These are phyloP conservation scores for Helotiales sp. DNA, from an alignment of 2,329 filamentous ascomycete species.

Conservation along the genomic window DNA sequence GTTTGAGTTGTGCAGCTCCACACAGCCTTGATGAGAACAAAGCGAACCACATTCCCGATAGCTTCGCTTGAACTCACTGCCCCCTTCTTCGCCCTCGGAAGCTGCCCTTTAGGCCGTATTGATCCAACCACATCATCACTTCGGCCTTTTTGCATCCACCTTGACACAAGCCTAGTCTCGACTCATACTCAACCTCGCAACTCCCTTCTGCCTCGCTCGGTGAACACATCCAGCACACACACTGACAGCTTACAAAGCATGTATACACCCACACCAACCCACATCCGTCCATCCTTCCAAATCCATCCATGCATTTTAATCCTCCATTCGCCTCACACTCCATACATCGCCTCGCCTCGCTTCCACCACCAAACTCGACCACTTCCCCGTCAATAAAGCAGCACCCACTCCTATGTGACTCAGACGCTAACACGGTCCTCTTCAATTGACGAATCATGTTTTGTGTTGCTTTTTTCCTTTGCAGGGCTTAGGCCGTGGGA, in stretches of 20 bases:
- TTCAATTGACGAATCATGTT: conserved; percentile 23
- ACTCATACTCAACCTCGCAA: too few relatives aligned
- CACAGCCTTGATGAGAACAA: neutral
- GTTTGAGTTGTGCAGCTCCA: conserved; percentile 41
- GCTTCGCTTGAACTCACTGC: neutral
- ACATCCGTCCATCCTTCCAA: neutral
- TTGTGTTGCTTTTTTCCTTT: neutral
- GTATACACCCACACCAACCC: neutral
- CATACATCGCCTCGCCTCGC: neutral
- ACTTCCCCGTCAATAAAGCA: too few relatives aligned
- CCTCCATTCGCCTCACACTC: neutral
- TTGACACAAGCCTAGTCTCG: too few relatives aligned
- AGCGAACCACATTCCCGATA: neutral
- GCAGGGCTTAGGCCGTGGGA: neutral
- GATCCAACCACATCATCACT: neutral
- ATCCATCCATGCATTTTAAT: neutral
- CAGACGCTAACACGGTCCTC: conserved; percentile 8
- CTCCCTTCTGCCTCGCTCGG: neutral
- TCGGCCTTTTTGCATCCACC: too few relatives aligned
- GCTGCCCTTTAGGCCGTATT: neutral
- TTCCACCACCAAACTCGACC: too few relatives aligned
- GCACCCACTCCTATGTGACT: too few relatives aligned
- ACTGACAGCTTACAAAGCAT: neutral
- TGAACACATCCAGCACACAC: neutral
- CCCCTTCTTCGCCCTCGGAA: neutral